Base-by-base conservation (phyloP, 345 rosid genomes). In the Lumnitzera racemosa region DNA sequence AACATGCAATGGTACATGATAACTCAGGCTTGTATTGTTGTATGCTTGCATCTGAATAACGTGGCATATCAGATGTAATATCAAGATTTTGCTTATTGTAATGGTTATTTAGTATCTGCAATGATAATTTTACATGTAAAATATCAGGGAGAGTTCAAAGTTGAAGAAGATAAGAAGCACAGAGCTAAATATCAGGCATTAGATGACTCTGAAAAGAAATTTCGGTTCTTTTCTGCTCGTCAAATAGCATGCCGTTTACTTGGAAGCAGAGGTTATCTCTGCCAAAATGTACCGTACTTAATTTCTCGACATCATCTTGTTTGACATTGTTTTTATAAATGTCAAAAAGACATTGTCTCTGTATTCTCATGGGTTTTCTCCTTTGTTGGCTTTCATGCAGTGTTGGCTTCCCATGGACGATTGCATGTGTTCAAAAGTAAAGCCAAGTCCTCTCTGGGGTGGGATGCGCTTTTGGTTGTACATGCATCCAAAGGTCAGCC, bases 341-440 rank as follows among this genome's bases (percentile, higher is more conserved):
- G 9, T 46, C 46, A 41, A 54, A 29, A 16, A 47, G 15, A 36
- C 43, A 29, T 29, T 29, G 36, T 36, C 43, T 36, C 43, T 36
- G 6, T n/a, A 12, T 49, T 49, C 27, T 20, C 24, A 47, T 49
- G 29, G 16, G 36, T 24, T 29, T n/a, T 13, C 20, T 43, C n/a
- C 10, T 24, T 13, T n/a, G 47, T 24, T 29, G 13, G 57, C 47
- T 47, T 43, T 66, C 66, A 64, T 76, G 70, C 84, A 94, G 97
- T 90, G 99, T 66, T 94, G 99, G 96, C 96, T 94, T 80, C 83
- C 97, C 61, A 55, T 74, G 80, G 96, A 86, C 68, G 99, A 94
- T 72, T 94, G 97, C 51, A 94, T 86, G 97, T 86, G 99, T 67
- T 79, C 82, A 24, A 75, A 75, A 67, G 65, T 94, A 49, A 75